Conservation (phyloP, 163 green algal species). For the Smithsoniella earleae region DNA sequence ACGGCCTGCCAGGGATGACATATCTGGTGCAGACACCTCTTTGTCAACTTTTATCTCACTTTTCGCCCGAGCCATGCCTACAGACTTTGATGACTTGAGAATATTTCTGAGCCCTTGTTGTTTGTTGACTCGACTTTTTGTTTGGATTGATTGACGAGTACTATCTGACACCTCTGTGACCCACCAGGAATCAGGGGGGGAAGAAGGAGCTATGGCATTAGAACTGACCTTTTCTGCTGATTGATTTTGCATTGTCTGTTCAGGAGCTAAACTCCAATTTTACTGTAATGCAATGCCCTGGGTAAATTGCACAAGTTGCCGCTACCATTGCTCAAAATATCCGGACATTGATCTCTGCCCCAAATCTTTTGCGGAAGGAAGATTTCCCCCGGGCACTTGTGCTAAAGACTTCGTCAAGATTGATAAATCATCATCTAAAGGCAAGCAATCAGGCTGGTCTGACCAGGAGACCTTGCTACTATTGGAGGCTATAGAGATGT, state of each 20-base stretch:
- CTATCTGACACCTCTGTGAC: too few species aligned
- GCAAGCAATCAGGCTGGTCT: constrained; percentile 52
- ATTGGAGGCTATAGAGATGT: constrained; percentile 64
- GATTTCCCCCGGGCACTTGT: constrained; percentile 62
- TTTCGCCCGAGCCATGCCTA: too few species aligned
- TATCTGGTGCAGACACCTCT: too few species aligned
- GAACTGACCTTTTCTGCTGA: too few species aligned
- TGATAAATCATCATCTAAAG: constrained; percentile 35
- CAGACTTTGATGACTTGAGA: too few species aligned
- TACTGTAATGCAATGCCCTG: constrained; percentile 66
- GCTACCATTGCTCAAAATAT: constrained; percentile 75
- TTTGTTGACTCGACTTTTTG: too few species aligned
- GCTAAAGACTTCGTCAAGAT: constrained; percentile 76
- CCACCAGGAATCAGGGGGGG: too few species aligned
- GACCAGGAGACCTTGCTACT: constrained; percentile 79
- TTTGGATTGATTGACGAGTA: too few species aligned
- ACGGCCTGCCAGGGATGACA: too few species aligned
- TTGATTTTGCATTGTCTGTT: background rate
- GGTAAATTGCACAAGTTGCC: constrained; percentile 60
- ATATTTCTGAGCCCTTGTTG: too few species aligned
- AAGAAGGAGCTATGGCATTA: too few species aligned
- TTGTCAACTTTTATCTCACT: too few species aligned
- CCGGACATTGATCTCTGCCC: constrained; percentile 81
- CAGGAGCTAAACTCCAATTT: constrained; percentile 36
- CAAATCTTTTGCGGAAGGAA: constrained; percentile 66